Base-by-base conservation (phyloP, 441 rosid species). In the Populus trichocarpa region DNA sequence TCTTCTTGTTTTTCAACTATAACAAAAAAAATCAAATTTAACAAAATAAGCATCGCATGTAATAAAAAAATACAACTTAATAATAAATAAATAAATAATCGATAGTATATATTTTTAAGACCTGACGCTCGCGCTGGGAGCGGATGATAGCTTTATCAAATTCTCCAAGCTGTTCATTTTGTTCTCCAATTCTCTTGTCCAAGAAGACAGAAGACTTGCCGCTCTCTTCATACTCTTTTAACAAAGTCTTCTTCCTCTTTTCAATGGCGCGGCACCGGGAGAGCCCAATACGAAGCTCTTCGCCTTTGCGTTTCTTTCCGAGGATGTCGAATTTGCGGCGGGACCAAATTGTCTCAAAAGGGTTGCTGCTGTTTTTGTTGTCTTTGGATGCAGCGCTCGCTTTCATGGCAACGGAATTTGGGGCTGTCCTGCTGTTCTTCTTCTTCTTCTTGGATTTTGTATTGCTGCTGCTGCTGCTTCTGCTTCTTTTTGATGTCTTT, bases 281-380 rank as follows among this genome's bases (percentile, higher is more conserved):
- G 3, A 81, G 86, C 23, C 95, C 95, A n/a, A 87, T 42, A 26
- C 93, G 94, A 35, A 88, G 89, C 70, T 96, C 94, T 74, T 92
- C 98, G 4, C 99, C 98, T 82, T 91, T 92, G 66, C 93, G 89
- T 76, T 91, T 96, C 88, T 92, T 90, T 32, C 99, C 99, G 46
- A 96, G 91, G 72, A 93, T 80, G 72, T 90, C 92, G 81, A 93
- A 93, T 86, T 94, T 96, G 81, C 93, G 91, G 75, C 92, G 94
- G 70, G 96, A 89, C 96, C 93, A 89, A 72, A 93, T 91, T 67
- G 90, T 83, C 83, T 93, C 99, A 65, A 96, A 96, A 10, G 97
- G 96, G 69, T 93, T 46, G 57, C 13, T 46, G 57, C 0, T 46
- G 53, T 3, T 93, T 59, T 14, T 46, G 20, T 14, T 94, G 66